phyloP scores from a whole-genome alignment of 1,284 basidiomycete species.

The Bjerkandera adusta region DNA sequence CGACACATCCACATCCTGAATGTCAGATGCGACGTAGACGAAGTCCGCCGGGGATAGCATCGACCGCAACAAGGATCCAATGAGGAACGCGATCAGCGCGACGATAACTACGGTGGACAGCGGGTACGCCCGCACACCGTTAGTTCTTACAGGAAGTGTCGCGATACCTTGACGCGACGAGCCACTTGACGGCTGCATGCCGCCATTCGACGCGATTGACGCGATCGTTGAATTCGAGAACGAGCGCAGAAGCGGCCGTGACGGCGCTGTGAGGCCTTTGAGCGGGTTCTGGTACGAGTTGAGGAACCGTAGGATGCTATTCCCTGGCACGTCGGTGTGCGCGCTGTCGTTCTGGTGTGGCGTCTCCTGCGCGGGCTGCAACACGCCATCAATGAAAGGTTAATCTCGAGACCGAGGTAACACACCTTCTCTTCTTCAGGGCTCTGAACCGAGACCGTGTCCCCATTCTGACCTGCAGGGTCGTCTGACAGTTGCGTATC shows the following conservation, averaged over 20 bases:
- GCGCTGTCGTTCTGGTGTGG: constrained; percentile 2
- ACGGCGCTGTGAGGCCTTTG: constrained; percentile 34
- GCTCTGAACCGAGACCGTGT: too few relatives aligned
- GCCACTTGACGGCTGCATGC: background rate
- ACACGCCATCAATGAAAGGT: constrained; percentile 10
- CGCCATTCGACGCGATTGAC: constrained; percentile 8
- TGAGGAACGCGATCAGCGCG: constrained; percentile 85
- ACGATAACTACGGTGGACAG: constrained; percentile 72
- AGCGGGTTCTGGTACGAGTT: constrained; percentile 45
- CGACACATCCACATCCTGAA: constrained; percentile 45
- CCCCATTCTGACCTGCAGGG: constrained; percentile 31
- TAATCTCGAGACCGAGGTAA: constrained; percentile 6
- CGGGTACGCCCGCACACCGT: constrained; percentile 32
- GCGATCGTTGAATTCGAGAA: constrained; percentile 17
- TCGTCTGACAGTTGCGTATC: constrained; percentile 27
- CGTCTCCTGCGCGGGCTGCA: constrained; percentile 11
- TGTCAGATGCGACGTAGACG: constrained; percentile 70
- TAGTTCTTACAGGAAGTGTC: constrained; percentile 11
- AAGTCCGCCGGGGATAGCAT: constrained; percentile 91
- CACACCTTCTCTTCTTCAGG: constrained; percentile 29
- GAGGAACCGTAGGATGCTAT: constrained; percentile 42
- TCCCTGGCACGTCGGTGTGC: constrained; percentile 14
- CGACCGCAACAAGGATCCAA: constrained; percentile 88
- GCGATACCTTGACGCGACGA: background rate
- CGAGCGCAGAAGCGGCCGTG: constrained; percentile 18